Base-by-base conservation (phyloP, 805 yeast species). In the Kluyveromyces aestuarii region DNA sequence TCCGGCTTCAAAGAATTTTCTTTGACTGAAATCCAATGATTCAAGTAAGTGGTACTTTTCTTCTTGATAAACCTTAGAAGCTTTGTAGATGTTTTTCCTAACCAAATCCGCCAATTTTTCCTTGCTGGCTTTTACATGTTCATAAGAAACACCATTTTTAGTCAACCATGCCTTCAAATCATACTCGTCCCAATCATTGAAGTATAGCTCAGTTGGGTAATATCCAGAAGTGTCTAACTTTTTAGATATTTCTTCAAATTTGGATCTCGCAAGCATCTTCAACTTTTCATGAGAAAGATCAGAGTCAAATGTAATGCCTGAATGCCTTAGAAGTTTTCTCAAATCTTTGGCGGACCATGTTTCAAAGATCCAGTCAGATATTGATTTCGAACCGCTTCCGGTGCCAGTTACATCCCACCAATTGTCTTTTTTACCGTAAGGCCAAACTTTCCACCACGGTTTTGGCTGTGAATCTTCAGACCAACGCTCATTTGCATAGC, bases 171-270 rank as follows among this genome's bases (percentile, higher is more conserved):
- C 55, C 51, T 68, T 65, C 50, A 83, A 62, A 44, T 76, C 78
- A 8, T 72, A 72, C 8, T 63, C 59, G 19, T 73, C 65, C 87
- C 87, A 82, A 33, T 69, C 55, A 10, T 73, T 68, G 58, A 79
- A 81, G 49, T 78, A 64, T 74, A 76, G 73, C 35, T 69, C 70
- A 18, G 81, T 79, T 7, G 79, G 73, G 48, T 77, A 77, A 39
- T 61, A 60, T 7, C 79, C 78, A 18, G 75, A 67, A 9, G 60
- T 61, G 4, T 72, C 66, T 44, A 63, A 54, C 30, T 59, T 49
- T 45, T 67, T 60, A 13, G 72, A 67, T 48, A 76, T 68, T 11
- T 59, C 56, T 45, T 71, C 67, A 51, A 70, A 74, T 56, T 74
- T 68, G 21, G 64, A 58, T 56, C 71, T 64, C 2, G 75, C 77